Evolutionary conservation across 192 early-diverging fungal species (phyloP).

Genomic region (Mortierella claussenii): DNA sequence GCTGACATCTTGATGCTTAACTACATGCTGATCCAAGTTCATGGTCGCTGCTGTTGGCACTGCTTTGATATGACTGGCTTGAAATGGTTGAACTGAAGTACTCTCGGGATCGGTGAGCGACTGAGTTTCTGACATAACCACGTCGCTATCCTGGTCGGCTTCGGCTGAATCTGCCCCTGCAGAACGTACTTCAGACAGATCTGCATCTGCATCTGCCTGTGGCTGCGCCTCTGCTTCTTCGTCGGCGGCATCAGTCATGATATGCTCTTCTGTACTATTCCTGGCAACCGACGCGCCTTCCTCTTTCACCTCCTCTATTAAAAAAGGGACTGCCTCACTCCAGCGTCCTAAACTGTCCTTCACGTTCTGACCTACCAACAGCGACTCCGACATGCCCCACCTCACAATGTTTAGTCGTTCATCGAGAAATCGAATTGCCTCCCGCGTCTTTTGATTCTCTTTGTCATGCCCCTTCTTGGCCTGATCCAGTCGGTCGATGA

Average conservation of each 20-base stretch:
- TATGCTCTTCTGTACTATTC: background rate
- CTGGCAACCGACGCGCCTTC: background rate
- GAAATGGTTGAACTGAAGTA: too few relatives aligned
- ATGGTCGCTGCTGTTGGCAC: background rate
- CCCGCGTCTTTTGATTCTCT: constrained; percentile 60
- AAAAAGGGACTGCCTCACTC: constrained; percentile 53
- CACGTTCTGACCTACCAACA: constrained; percentile 59
- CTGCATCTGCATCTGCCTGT: background rate
- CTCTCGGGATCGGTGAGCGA: constrained; percentile 17
- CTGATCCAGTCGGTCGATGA: constrained; percentile 63
- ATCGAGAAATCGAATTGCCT: constrained; percentile 65
- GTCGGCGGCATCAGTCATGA: background rate
- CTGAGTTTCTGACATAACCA: constrained; percentile 10
- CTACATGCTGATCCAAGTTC: background rate
- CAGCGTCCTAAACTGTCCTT: constrained; percentile 59
- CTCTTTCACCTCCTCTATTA: constrained; percentile 55
- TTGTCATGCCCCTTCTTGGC: constrained; percentile 63
- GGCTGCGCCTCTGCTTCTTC: background rate
- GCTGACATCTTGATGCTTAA: background rate
- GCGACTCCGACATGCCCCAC: constrained; percentile 35
- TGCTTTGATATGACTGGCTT: too few relatives aligned
- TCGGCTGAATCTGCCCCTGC: too few relatives aligned
- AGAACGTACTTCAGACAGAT: background rate
- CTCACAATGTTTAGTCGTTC: constrained; percentile 29
- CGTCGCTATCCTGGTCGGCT: constrained; percentile 10